Base-by-base conservation (phyloP, 2,329 filamentous ascomycete genomes). In the Sclerotinia spermophila region DNA sequence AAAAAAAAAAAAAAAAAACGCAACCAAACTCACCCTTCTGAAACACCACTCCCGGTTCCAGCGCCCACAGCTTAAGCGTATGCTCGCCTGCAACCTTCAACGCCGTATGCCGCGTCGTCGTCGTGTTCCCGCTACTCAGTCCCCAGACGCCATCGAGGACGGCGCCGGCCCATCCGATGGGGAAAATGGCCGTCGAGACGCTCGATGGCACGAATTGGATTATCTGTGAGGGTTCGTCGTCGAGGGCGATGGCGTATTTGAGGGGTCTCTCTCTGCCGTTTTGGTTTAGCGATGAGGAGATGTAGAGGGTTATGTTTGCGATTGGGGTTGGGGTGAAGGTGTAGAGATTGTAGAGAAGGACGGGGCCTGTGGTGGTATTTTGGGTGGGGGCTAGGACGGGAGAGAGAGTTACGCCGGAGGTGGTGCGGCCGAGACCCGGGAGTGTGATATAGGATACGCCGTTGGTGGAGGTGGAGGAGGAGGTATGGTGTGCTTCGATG, bases 301-400 rank as follows among this genome's bases (percentile, higher is more conserved):
- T 81, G 77, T 83, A 84, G 3, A 88, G 80, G 0, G 84, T 84
- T 1, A 83, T 79, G 7, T 82, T 78, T 2, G 74, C 73, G 3
- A 69, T 44, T 11, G 74, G 61, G 30, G 78, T 78, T 70, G 83
- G 83, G 58, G 84, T 86, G 80, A 89, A 90, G 19, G 88, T 82
- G 78, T 88, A 90, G 71, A 91, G 76, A 67, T 86, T 82, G 77
- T 90, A 92, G 73, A 87, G 84, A 13, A 91, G 82, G 6, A 83
- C 84, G 0, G 88, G 87, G 0, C 82, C 85, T 17, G 82, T 82
- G 4, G 81, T 81, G 0, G 84, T 77, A 2, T 82, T 80, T 45
- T 87, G 82, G 24, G 86, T 85, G 55, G 83, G 81, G 0, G 84
- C 82, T 30, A 83, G 81, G 44, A 84, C 82, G 1, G 87, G 87